Evolutionary conservation across 345 rosid genomes (phyloP).

Genomic region (Eucalyptus globulus): DNA sequence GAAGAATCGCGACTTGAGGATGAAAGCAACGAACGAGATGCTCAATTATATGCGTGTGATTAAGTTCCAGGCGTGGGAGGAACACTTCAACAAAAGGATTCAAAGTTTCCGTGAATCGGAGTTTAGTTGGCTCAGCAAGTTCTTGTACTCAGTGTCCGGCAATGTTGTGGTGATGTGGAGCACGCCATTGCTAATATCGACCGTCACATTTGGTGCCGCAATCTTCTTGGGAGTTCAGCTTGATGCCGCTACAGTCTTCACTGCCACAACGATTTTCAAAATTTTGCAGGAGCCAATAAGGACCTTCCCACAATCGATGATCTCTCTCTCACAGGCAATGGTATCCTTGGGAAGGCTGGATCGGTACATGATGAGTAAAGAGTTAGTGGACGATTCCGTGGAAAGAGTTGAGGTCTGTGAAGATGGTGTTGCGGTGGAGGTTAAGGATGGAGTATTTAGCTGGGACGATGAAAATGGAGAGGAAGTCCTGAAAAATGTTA

Average conservation of each 20-base stretch:
- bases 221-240: slow-evolving; percentile 52
- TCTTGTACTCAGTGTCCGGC: slow-evolving; percentile 57
- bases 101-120: slow-evolving; percentile 57
- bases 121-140: slow-evolving; percentile 73
- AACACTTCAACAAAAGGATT: slow-evolving; percentile 80
- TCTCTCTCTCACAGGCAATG: slow-evolving; percentile 88
- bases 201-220: slow-evolving; percentile 70
- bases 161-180: slow-evolving; percentile 76
- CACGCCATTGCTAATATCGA: slow-evolving; percentile 66
- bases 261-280: slow-evolving; percentile 74
- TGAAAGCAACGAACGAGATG: slow-evolving; percentile 95
- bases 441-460: slow-evolving; percentile 53
- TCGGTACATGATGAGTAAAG: slow-evolving; percentile 68
- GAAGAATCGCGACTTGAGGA: slow-evolving; percentile 72
- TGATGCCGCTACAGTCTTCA: slow-evolving; percentile 84
- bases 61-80: slow-evolving; percentile 96
- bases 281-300: slow-evolving; percentile 93
- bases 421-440: slow-evolving; percentile 46
- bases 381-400: slow-evolving; percentile 42
- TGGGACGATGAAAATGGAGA: slow-evolving; percentile 79
- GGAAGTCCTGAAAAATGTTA: slow-evolving; percentile 43
- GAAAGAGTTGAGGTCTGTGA: slow-evolving; percentile 49
- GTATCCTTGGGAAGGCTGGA: slow-evolving; percentile 77
- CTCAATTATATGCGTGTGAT: slow-evolving; percentile 87
- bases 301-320: slow-evolving; percentile 85